Evolutionary conservation across 805 yeast species (phyloP).

Genomic region (Groenewaldozyma tartarivorans): DNA sequence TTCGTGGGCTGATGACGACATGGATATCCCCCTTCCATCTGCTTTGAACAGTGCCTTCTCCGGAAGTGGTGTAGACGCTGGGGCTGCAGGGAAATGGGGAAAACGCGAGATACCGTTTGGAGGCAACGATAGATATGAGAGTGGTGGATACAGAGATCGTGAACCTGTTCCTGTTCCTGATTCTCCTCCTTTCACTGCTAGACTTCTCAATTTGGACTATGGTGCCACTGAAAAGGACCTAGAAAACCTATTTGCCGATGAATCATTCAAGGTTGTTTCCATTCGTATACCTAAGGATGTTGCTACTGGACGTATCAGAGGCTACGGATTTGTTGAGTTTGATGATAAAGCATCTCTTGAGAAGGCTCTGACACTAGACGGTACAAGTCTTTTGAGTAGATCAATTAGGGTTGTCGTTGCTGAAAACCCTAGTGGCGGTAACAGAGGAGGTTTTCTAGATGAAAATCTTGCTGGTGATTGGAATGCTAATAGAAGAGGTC

Average conservation of each 20-base stretch:
- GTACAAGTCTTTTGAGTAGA: conserved; percentile 65
- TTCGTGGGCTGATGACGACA: conserved; percentile 82
- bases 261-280: conserved; percentile 41
- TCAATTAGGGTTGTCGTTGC: conserved; percentile 63
- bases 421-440: conserved; percentile 39
- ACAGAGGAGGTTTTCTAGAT: conserved; percentile 27
- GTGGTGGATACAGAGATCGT: conserved; percentile 26
- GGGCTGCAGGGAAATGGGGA: conserved; percentile 5
- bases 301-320: conserved; percentile 62
- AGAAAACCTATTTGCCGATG: conserved; percentile 29
- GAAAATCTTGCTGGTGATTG: conserved; percentile 33
- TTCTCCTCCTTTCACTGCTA: conserved; percentile 85
- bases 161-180: conserved; percentile 81
- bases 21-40: conserved; percentile 13
- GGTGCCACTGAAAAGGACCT: conserved; percentile 56
- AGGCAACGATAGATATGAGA: background rate
- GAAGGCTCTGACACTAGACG: conserved; percentile 63
- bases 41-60: conserved; percentile 12
- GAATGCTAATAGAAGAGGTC: conserved; percentile 15
- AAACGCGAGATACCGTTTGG: background rate
- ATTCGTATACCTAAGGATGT: conserved; percentile 66
- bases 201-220: conserved; percentile 78
- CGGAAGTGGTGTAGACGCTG: conserved; percentile 23
- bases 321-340: conserved; percentile 84
- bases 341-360: conserved; percentile 71